Conservation (phyloP, 768 basidiomycete species). For the Cystofilobasidium ferigula region DNA sequence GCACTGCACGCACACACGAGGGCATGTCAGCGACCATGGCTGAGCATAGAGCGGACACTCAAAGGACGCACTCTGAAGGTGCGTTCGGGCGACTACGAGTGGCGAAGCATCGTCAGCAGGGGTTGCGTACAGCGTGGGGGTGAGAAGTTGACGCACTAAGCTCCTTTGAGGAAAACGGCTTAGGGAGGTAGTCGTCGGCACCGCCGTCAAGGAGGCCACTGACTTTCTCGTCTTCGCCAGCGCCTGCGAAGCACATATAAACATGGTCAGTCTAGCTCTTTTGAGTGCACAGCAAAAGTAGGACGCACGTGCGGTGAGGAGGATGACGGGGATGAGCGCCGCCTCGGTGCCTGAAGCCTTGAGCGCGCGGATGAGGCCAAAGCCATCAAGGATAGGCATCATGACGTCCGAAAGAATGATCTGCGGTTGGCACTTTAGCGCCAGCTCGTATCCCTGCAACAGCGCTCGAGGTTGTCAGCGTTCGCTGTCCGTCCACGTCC, state of each 20-base stretch:
- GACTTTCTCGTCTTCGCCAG: constrained; percentile 38
- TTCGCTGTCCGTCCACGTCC: too few species aligned
- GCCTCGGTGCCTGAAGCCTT: constrained; percentile 29
- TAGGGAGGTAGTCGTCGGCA: constrained; percentile 39
- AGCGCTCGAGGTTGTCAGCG: too few species aligned
- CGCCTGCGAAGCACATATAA: constrained; percentile 29
- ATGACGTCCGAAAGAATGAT: constrained; percentile 38
- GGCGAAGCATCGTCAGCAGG: too few species aligned
- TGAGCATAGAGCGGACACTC: background rate
- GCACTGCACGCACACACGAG: constrained; percentile 29
- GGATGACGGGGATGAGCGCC: constrained; percentile 35
- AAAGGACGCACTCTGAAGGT: constrained; percentile 34
- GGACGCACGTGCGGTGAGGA: constrained; percentile 29
- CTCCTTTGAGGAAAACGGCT: constrained; percentile 41
- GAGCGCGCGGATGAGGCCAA: constrained; percentile 34
- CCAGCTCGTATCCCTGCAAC: constrained; percentile 10
- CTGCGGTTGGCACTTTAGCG: constrained; percentile 29
- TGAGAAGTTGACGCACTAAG: too few species aligned
- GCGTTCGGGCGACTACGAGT: constrained; percentile 41
- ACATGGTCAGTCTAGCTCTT: background rate
- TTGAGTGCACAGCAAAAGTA: background rate
- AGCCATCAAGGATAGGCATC: constrained; percentile 37
- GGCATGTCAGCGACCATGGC: constrained; percentile 22
- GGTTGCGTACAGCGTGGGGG: too few species aligned
- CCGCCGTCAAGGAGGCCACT: constrained; percentile 40